These are phyloP conservation scores for Neurospora intermedia DNA, from an alignment of 495 filamentous ascomycete genomes.

Conservation along the genomic window DNA sequence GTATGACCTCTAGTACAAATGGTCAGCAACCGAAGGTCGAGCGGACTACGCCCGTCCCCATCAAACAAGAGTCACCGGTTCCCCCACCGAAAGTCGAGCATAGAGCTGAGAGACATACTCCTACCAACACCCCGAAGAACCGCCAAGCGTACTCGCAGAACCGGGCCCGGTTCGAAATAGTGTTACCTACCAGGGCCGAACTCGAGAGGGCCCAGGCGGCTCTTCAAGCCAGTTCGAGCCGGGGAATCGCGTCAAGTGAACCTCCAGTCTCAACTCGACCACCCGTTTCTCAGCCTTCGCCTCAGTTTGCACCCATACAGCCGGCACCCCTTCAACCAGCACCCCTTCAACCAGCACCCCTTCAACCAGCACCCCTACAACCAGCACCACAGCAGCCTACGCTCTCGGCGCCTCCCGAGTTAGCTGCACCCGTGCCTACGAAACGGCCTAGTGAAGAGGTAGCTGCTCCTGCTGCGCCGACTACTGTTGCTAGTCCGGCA, in stretches of 20 bases:
- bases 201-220: slow-evolving; percentile 10
- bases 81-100: slow-evolving; percentile 11
- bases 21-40: slow-evolving; percentile 3
- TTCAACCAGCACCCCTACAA: neutral
- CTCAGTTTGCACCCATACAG: slow-evolving; percentile 1
- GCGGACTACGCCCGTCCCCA: slow-evolving; percentile 4
- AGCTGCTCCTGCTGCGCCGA: neutral
- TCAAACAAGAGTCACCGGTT: slow-evolving; percentile 7
- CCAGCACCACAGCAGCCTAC: neutral
- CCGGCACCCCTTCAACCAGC: neutral
- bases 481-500: neutral
- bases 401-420: neutral
- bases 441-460: neutral
- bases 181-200: slow-evolving; percentile 23
- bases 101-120: slow-evolving; percentile 1
- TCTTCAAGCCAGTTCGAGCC: neutral
- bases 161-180: slow-evolving; percentile 20
- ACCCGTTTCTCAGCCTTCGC: neutral
- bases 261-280: neutral
- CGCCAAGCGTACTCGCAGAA: slow-evolving; percentile 17
- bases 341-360: neutral
- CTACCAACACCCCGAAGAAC: slow-evolving; percentile 9
- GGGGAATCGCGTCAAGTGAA: neutral
- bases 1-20: slow-evolving; percentile 5
- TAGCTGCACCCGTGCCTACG: neutral